Percentiles rank a stretch among this genome's conserved stretches.
phyloP scores from a whole-genome alignment of 805 yeast genomes.

The Peterozyma toletana region DNA sequence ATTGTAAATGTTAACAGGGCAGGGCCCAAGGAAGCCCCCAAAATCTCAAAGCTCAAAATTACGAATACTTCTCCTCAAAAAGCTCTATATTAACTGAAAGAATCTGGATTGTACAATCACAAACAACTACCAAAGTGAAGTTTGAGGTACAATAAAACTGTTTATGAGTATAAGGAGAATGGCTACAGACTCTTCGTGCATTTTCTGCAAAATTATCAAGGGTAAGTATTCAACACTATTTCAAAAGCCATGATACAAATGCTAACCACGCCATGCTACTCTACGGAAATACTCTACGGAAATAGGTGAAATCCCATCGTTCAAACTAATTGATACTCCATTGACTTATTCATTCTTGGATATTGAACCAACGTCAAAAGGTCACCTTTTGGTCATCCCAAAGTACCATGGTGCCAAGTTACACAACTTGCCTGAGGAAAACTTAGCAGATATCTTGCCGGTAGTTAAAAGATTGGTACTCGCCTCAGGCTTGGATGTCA shows the following conservation, averaged over 20 bases:
- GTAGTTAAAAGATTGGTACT: conserved; percentile 80
- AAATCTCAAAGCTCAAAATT: too few species aligned
- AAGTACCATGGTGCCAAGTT: conserved; percentile 90
- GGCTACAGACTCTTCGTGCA: conserved; percentile 56
- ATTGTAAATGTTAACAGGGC: too few species aligned
- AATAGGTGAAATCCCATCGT: conserved; percentile 89
- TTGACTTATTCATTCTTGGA: conserved; percentile 80
- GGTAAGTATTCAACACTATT: conserved; percentile 32
- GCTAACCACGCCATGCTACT: not conserved
- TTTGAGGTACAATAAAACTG: too few species aligned
- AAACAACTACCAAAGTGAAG: too few species aligned
- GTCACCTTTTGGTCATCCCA: conserved; percentile 87
- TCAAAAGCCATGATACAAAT: not conserved
- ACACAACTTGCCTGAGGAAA: conserved; percentile 90
- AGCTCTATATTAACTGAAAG: too few species aligned
- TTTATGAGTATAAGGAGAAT: conserved; percentile 10
- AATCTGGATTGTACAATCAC: too few species aligned
- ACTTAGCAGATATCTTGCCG: conserved; percentile 79
- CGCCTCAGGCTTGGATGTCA: conserved; percentile 57
- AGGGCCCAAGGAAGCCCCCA: too few species aligned
- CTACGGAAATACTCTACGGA: too few species aligned
- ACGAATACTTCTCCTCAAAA: too few species aligned
- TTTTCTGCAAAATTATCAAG: conserved; percentile 90
- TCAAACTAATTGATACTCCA: conserved; percentile 84
- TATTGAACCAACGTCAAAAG: conserved; percentile 86